A percentile compares a stretch with the other conserved stretches of the same genome.
Evolutionary conservation across 192 early-diverging fungal genomes (phyloP).

Genomic region (Rhizoclosmatium globosum): DNA sequence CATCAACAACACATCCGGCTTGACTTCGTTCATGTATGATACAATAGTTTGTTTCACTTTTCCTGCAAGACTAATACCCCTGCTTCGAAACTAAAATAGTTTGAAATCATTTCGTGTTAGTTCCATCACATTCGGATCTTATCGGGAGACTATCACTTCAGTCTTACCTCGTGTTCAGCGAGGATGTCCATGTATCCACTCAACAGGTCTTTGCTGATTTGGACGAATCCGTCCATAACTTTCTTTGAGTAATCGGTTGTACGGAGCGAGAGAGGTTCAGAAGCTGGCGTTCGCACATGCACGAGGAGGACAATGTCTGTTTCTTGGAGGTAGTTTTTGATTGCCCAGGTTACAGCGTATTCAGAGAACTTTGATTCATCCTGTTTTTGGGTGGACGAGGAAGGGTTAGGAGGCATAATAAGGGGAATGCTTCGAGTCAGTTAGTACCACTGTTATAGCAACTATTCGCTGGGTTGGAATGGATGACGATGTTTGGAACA

Average conservation of each 20-base stretch:
- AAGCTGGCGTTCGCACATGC: neutral
- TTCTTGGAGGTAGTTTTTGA: conserved; percentile 4
- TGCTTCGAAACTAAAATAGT: neutral
- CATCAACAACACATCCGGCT: neutral
- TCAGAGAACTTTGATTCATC: conserved; percentile 19
- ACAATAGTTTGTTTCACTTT: neutral
- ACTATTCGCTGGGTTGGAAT: neutral
- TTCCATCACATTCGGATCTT: no score
- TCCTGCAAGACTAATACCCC: neutral
- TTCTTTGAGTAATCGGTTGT: no score
- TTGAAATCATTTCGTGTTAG: no score
- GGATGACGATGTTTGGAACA: neutral
- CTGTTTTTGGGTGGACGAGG: neutral
- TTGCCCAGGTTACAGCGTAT: conserved; percentile 25
- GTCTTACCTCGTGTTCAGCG: no score
- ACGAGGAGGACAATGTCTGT: conserved; percentile 12
- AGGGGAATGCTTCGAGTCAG: no score
- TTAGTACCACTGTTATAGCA: neutral
- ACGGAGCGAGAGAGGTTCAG: no score
- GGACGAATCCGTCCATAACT: no score
- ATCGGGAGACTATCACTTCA: no score
- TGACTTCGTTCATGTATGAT: neutral
- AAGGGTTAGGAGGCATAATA: neutral
- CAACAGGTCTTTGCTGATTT: no score
- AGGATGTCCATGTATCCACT: no score